These are phyloP conservation scores for Berkeleyomyces basicola DNA, from an alignment of 2,329 filamentous ascomycete genomes.

Conservation along the genomic window DNA sequence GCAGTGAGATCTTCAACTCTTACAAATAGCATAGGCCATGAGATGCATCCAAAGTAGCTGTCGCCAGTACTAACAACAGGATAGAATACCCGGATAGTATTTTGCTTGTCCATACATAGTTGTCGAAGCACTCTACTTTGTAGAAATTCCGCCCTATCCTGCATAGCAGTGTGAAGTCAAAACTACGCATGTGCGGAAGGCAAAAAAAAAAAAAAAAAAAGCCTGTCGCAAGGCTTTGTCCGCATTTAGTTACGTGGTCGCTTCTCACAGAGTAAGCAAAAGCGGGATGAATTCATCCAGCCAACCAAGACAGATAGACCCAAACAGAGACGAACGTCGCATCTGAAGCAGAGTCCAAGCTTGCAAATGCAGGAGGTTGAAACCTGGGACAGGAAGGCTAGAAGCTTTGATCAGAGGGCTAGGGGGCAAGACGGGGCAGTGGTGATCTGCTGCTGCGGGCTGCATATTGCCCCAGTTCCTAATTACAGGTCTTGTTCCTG, in stretches of 20 bases:
- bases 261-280: neutral
- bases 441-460: neutral
- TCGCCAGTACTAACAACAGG: no score
- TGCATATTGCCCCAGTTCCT: neutral
- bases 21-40: no score
- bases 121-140: no score
- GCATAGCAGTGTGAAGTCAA: neutral
- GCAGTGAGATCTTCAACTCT: no score
- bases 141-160: no score
- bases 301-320: neutral
- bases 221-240: neutral
- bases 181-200: neutral
- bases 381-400: neutral
- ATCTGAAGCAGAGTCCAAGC: neutral
- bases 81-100: no score
- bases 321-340: neutral
- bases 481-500: neutral
- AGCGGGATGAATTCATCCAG: neutral
- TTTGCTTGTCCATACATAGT: no score
- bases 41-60: no score
- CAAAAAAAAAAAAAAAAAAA: neutral
- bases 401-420: neutral
- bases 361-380: neutral
- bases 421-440: neutral
- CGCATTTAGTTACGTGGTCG: neutral